These are phyloP conservation scores for Phaseolus lunatus DNA, from an alignment of 306 rosid species.

Conservation along the genomic window DNA sequence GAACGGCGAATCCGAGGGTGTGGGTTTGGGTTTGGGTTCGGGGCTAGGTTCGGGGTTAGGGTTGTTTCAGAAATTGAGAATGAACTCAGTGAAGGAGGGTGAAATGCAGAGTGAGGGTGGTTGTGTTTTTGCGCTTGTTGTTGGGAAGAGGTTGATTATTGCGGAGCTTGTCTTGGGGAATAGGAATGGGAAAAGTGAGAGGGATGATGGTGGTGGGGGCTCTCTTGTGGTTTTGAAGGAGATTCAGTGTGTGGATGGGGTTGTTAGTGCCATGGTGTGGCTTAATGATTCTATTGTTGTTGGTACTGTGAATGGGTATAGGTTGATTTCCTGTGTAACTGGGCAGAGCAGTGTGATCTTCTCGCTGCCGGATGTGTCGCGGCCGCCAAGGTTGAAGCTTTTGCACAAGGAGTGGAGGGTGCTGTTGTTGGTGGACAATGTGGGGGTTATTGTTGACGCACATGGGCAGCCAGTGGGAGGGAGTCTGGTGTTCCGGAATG, in stretches of 20 bases:
- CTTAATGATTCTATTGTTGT: constrained; percentile 82
- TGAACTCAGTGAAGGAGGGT: constrained; percentile 52
- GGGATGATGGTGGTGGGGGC: constrained; percentile 56
- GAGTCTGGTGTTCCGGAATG: constrained; percentile 73
- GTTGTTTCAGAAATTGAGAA: constrained; percentile 64
- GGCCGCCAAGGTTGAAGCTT: constrained; percentile 74
- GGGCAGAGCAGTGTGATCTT: constrained; percentile 83
- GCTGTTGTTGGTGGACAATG: constrained; percentile 93
- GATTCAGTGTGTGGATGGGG: constrained; percentile 83
- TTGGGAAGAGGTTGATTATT: constrained; percentile 73
- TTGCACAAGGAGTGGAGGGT: constrained; percentile 82
- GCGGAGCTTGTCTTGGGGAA: constrained; percentile 69
- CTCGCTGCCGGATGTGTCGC: constrained; percentile 80
- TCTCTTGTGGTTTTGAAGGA: constrained; percentile 74
- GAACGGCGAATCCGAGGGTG: constrained; percentile 62
- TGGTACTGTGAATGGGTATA: constrained; percentile 80
- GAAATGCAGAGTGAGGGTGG: constrained; percentile 52
- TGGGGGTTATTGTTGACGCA: constrained; percentile 76
- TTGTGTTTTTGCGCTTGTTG: constrained; percentile 65
- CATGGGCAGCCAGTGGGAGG: constrained; percentile 94
- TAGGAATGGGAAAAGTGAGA: constrained; percentile 61
- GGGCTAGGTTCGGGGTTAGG: constrained; percentile 47
- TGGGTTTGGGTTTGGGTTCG: constrained; percentile 33
- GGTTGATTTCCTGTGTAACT: constrained; percentile 75
- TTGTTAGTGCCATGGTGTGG: constrained; percentile 79